Evolutionary conservation across 2,329 filamentous ascomycete genomes (phyloP).

Genomic region (Neoscytalidium dimidiatum): DNA sequence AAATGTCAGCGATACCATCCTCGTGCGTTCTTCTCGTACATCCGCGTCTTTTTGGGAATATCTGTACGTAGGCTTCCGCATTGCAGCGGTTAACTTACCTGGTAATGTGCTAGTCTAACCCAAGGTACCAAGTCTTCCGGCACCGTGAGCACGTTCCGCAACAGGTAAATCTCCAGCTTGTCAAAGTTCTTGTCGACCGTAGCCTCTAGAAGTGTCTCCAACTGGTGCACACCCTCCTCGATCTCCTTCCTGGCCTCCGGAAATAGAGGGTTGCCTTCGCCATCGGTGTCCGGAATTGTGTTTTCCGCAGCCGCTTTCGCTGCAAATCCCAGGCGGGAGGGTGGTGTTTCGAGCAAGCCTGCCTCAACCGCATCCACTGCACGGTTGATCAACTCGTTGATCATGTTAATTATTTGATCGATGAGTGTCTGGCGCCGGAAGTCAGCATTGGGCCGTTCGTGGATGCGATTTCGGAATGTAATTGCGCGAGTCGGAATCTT

Average conservation of each 20-base stretch:
- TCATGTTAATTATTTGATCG: slow-evolving; percentile 96
- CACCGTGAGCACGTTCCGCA: slow-evolving; percentile 68
- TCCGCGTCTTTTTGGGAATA: too few species aligned
- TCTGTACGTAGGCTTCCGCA: too few species aligned
- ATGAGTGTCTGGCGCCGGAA: slow-evolving; percentile 69
- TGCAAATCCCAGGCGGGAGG: slow-evolving; percentile 78
- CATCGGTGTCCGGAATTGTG: slow-evolving; percentile 46
- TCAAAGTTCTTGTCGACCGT: slow-evolving; percentile 55
- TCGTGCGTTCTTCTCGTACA: too few species aligned
- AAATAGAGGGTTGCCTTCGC: slow-evolving; percentile 41
- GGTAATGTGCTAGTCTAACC: slow-evolving; percentile 83
- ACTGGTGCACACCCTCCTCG: slow-evolving; percentile 68
- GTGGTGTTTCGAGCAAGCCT: slow-evolving; percentile 73
- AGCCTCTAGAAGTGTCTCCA: slow-evolving; percentile 52
- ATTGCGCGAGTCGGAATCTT: slow-evolving; percentile 35
- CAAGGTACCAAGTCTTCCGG: slow-evolving; percentile 69
- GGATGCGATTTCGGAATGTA: not conserved
- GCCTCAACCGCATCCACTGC: slow-evolving; percentile 86
- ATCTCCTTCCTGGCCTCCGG: slow-evolving; percentile 68
- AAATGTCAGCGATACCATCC: not conserved
- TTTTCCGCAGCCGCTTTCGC: slow-evolving; percentile 48
- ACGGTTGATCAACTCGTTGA: slow-evolving; percentile 90
- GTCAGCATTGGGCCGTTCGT: not conserved
- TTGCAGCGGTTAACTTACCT: slow-evolving; percentile 51
- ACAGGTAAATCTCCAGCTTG: slow-evolving; percentile 70